These are phyloP conservation scores for Penicillium freii DNA, from an alignment of 2,329 filamentous ascomycete genomes.

Conservation along the genomic window DNA sequence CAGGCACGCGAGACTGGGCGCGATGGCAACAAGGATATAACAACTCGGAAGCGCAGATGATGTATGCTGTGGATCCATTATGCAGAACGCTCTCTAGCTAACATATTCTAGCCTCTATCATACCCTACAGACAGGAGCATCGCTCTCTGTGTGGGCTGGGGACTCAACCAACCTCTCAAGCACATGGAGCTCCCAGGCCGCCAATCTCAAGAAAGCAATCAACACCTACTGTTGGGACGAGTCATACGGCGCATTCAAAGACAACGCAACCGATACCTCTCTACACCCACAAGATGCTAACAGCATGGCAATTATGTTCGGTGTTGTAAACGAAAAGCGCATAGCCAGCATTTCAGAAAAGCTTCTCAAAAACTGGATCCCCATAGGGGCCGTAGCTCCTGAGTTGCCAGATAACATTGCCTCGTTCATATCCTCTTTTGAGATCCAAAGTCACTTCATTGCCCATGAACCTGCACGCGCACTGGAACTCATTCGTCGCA, in stretches of 20 bases:
- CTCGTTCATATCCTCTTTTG: constrained; percentile 59
- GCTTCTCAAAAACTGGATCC: constrained; percentile 54
- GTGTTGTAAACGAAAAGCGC: constrained; percentile 40
- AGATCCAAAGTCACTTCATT: constrained; percentile 57
- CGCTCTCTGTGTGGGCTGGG: constrained; percentile 50
- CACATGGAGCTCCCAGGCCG: constrained; percentile 40
- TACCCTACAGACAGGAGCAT: constrained; percentile 54
- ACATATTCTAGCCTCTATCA: constrained; percentile 45
- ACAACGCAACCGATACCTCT: constrained; percentile 52
- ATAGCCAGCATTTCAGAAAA: constrained; percentile 45
- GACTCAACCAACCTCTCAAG: constrained; percentile 42
- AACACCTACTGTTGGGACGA: constrained; percentile 52
- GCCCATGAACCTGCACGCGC: constrained; percentile 51
- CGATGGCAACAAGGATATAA: constrained; percentile 52
- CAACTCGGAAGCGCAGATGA: constrained; percentile 54
- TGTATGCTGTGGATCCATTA: constrained; percentile 28
- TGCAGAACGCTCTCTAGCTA: neutral
- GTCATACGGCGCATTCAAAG: constrained; percentile 51
- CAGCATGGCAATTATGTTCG: constrained; percentile 54
- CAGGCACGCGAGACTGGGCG: constrained; percentile 53
- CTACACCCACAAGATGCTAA: constrained; percentile 63
- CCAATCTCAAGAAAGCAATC: constrained; percentile 46
- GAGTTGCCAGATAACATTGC: constrained; percentile 59
- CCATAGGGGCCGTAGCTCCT: constrained; percentile 55
- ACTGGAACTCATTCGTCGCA: constrained; percentile 54